phyloP scores from a whole-genome alignment of 2,329 filamentous ascomycete genomes.

The Botryotinia narcissicola region DNA sequence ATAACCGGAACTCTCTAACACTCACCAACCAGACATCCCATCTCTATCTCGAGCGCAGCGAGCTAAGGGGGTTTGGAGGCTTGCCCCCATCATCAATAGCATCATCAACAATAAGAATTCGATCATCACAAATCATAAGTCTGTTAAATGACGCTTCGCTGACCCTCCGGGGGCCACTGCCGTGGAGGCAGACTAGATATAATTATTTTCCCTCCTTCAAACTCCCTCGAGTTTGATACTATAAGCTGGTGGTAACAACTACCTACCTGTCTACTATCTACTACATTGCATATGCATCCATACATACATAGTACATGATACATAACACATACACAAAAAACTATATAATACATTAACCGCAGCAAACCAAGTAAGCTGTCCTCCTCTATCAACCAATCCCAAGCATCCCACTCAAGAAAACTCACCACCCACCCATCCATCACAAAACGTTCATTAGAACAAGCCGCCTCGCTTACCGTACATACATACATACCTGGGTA shows the following conservation, averaged over 20 bases:
- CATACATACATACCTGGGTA: neutral
- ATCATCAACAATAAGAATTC: neutral
- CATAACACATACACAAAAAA: neutral
- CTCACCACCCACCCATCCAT: neutral
- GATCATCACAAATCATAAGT: neutral
- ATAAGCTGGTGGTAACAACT: neutral
- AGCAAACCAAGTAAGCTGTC: neutral
- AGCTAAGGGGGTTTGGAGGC: neutral
- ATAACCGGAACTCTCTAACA: too few species aligned
- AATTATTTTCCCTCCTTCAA: neutral
- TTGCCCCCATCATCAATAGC: neutral
- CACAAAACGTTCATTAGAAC: constrained; percentile 3
- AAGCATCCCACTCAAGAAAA: neutral
- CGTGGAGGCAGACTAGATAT: neutral
- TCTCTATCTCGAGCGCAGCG: neutral
- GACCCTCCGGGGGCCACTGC: neutral
- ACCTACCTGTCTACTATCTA: neutral
- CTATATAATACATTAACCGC: neutral
- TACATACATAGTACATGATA: neutral
- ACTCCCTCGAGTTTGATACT: neutral
- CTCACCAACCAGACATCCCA: neutral
- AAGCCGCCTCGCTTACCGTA: neutral
- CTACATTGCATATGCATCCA: constrained; percentile 14
- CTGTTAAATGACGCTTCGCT: neutral
- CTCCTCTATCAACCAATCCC: neutral